Conservation (phyloP, 2,329 filamentous ascomycete genomes). For the Monosporascus sp. region DNA sequence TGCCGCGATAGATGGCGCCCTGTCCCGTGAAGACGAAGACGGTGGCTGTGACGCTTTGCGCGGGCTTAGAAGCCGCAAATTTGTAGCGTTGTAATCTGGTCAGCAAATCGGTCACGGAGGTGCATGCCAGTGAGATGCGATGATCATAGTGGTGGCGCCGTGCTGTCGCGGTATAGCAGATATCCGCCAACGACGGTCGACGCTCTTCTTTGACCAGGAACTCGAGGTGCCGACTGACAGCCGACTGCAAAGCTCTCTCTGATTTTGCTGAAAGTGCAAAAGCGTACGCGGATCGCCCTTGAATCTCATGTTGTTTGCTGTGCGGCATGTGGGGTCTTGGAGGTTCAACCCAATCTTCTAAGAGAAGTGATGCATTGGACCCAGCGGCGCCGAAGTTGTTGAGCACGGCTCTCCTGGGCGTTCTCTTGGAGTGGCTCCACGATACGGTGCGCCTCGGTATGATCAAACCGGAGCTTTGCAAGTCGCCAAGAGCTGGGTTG, state of each 20-base stretch:
- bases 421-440: slow-evolving; percentile 1
- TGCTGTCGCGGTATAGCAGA: slow-evolving; percentile 10
- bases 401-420: slow-evolving; percentile 3
- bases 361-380: slow-evolving; percentile 9
- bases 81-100: neutral
- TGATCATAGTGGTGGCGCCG: slow-evolving; percentile 8
- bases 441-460: slow-evolving; percentile 1
- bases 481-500: slow-evolving; percentile 5
- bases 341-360: slow-evolving; percentile 5
- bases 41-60: no score
- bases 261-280: slow-evolving; percentile 5
- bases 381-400: slow-evolving; percentile 15
- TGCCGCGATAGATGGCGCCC: slow-evolving; percentile 10
- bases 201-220: neutral
- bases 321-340: neutral
- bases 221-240: neutral
- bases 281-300: neutral
- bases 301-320: no score
- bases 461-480: slow-evolving; percentile 3
- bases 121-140: slow-evolving; percentile 6
- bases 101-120: slow-evolving; percentile 4
- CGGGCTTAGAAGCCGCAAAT: neutral
- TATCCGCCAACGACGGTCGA: slow-evolving; percentile 3
- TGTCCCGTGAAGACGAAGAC: slow-evolving; percentile 11
- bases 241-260: neutral